Evolutionary conservation across 208 protist species (phyloP), one percentile per base, ranked within the genome.

Genomic region (Leishmania gerbilli): DNA sequence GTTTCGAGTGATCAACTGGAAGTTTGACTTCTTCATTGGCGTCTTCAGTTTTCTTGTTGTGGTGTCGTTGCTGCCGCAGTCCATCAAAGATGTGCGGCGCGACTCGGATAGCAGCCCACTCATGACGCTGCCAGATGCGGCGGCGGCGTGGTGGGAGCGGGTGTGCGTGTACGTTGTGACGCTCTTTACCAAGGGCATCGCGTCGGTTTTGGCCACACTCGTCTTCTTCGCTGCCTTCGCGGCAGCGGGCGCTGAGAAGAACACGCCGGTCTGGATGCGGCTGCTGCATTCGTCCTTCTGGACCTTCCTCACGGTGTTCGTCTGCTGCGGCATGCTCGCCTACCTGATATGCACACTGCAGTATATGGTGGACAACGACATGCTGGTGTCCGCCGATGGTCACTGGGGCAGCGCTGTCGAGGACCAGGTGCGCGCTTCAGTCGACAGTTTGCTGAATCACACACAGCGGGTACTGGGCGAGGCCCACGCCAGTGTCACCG

Each of bases 1-100:
- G 5, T 95, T 97, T 56, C 89, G 93, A 40, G 71, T 95, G 8
- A 84, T 97, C 55, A 95, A 97, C 84, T 97, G 93, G 91, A 91
- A 95, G 87, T 97, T 97, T 62, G 93, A 95, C 84, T 64, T 97
- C 75, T 88, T 97, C 74, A 87, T 89, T 37, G 93, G 90, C 4
- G 79, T 87, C 42, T 84, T 84, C 69, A 94, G 90, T 86, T 95
- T 95, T 77, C 60, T 83, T 9, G 82, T 97, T 3, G 87, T 97
- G 21, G 75, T 90, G 24, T 97, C 92, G n/a, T 60, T 92, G 65
- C 84, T 97, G 65, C 93, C 92, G 71, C 82, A 85, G 77, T 76
- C 82, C 15, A 85, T 85, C 51, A 81, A 81, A 40, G 72, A 79
- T 58, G 27, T 55, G 21, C 77, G 76, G 7, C 47, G 53, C 71